Conservation (phyloP, 305 asterid genomes). For the Solanum hybrid region DNA sequence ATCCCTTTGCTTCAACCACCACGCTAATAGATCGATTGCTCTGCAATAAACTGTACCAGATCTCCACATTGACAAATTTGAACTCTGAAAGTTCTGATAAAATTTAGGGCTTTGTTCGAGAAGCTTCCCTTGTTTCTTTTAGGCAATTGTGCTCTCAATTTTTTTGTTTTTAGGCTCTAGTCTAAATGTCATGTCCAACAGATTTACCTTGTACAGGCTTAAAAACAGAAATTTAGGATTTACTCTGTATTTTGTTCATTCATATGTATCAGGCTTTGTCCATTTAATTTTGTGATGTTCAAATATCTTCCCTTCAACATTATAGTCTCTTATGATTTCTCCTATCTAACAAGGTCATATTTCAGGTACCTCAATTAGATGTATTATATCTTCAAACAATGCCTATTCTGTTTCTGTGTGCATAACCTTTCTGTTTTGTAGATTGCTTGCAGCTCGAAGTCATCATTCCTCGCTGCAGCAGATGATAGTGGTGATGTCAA, state of each 20-base stretch:
- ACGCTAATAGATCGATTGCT: neutral
- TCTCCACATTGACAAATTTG: neutral
- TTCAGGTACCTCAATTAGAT: neutral
- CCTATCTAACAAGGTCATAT: neutral
- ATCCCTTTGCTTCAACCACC: neutral
- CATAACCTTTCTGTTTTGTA: slow-evolving; percentile 13
- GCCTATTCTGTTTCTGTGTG: neutral
- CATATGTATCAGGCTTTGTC: neutral
- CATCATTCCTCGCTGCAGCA: slow-evolving; percentile 82
- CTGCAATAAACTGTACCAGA: neutral
- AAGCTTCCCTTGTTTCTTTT: neutral
- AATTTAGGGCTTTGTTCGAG: neutral
- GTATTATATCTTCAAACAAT: neutral
- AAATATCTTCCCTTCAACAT: neutral
- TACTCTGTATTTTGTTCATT: neutral
- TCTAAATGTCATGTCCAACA: neutral
- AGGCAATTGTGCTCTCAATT: neutral
- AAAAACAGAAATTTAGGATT: neutral
- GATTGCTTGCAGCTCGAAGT: slow-evolving; percentile 74
- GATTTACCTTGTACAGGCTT: neutral
- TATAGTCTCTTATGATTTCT: neutral
- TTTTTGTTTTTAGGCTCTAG: neutral
- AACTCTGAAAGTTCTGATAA: neutral
- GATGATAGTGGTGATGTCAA: slow-evolving; percentile 93
- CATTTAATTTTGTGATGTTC: neutral